These are phyloP conservation scores for Austroboletus festivus DNA, from an alignment of 768 basidiomycete genomes.

Conservation along the genomic window DNA sequence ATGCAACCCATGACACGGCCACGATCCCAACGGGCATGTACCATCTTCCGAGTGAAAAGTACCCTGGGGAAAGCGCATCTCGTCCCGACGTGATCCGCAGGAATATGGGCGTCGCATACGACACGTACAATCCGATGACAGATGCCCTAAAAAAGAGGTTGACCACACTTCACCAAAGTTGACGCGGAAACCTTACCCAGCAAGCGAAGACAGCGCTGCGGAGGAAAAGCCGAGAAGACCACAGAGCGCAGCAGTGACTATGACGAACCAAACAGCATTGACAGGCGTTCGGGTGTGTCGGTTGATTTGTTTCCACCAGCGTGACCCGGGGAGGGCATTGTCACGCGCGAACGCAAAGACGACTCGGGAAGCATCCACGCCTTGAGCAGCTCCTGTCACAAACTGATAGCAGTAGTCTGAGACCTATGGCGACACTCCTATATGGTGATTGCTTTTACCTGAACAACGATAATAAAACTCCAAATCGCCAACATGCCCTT, in stretches of 20 bases:
- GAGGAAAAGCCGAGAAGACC: slow-evolving; percentile 65
- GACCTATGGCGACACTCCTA: neutral
- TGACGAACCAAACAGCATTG: slow-evolving; percentile 75
- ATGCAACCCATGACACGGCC: slow-evolving; percentile 65
- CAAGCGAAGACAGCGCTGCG: slow-evolving; percentile 62
- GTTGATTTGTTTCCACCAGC: slow-evolving; percentile 66
- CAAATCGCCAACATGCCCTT: slow-evolving; percentile 70
- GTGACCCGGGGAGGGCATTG: slow-evolving; percentile 69
- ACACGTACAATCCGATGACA: slow-evolving; percentile 66
- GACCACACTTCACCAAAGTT: neutral
- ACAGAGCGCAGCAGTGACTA: slow-evolving; percentile 50
- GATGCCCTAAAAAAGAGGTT: slow-evolving; percentile 45
- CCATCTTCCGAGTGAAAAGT: slow-evolving; percentile 61
- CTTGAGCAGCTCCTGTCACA: slow-evolving; percentile 72
- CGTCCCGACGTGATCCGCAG: slow-evolving; percentile 69
- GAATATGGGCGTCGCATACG: slow-evolving; percentile 66
- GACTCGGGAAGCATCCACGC: slow-evolving; percentile 71
- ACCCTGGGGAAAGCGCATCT: slow-evolving; percentile 53
- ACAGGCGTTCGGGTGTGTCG: slow-evolving; percentile 62
- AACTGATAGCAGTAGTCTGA: slow-evolving; percentile 38
- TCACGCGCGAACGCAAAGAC: slow-evolving; percentile 75
- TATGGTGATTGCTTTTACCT: slow-evolving; percentile 34
- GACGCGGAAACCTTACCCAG: slow-evolving; percentile 45
- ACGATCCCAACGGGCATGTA: slow-evolving; percentile 55
- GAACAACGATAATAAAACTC: slow-evolving; percentile 67